These are phyloP conservation scores for Pseudophaeomoniella oleicola DNA, from an alignment of 2,329 filamentous ascomycete species.

Conservation along the genomic window DNA sequence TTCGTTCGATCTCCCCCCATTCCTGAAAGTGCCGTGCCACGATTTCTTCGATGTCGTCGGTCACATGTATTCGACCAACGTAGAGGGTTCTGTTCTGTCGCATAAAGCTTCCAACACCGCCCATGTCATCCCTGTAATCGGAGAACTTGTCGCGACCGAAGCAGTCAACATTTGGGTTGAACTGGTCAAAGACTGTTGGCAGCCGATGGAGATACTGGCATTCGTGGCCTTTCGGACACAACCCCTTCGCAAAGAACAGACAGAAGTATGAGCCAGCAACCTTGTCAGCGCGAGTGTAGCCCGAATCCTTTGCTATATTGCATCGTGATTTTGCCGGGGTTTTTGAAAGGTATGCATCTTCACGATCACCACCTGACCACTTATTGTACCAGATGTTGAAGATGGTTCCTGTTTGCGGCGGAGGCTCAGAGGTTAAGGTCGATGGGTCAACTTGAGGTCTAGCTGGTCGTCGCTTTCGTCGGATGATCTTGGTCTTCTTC, in stretches of 20 bases:
- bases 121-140: conserved; percentile 95
- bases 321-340: conserved; percentile 72
- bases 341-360: conserved; percentile 78
- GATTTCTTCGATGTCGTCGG: conserved; percentile 92
- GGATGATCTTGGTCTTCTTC: conserved; percentile 75
- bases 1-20: conserved; percentile 85
- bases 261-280: conserved; percentile 80
- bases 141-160: conserved; percentile 87
- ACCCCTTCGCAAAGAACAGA: conserved; percentile 72
- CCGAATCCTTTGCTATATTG: conserved; percentile 65
- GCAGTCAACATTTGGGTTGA: conserved; percentile 87
- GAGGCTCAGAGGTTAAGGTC: conserved; percentile 67
- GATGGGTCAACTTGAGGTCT: conserved; percentile 80
- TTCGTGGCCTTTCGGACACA: conserved; percentile 74
- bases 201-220: conserved; percentile 89
- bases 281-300: conserved; percentile 65
- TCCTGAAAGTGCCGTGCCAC: conserved; percentile 91
- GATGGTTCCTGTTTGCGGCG: conserved; percentile 82
- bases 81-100: conserved; percentile 90
- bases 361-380: conserved; percentile 88
- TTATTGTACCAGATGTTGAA: conserved; percentile 99
- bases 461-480: conserved; percentile 79
- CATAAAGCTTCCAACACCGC: conserved; percentile 87
- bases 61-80: conserved; percentile 84
- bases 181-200: conserved; percentile 74